A percentile compares a stretch with the other conserved stretches of the same genome.
Conservation (phyloP, 2,329 filamentous ascomycete species). For the Hypoxylon sp. region DNA sequence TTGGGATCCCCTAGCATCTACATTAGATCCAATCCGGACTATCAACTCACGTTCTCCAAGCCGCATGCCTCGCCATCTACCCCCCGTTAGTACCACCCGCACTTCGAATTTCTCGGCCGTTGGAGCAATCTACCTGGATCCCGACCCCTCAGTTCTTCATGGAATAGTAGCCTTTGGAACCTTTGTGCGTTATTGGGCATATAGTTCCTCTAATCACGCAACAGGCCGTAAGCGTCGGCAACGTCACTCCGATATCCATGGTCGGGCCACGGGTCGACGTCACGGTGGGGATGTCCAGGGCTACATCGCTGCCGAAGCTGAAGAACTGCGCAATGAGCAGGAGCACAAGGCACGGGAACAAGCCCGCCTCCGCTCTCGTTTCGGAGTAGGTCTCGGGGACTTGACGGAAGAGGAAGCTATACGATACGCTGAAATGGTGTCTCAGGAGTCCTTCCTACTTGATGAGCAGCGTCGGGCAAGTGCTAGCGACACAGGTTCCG, state of each 20-base stretch:
- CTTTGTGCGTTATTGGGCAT: conserved; percentile 92
- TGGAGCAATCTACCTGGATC: conserved; percentile 87
- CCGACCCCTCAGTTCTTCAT: conserved; percentile 86
- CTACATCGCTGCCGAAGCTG: conserved; percentile 88
- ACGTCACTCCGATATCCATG: conserved; percentile 75
- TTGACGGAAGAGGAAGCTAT: conserved; percentile 77
- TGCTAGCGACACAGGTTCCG: conserved; percentile 65
- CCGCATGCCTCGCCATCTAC: conserved; percentile 81
- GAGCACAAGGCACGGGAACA: conserved; percentile 76
- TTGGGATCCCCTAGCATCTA: conserved; percentile 95
- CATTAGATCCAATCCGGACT: conserved; percentile 82
- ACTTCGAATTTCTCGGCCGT: conserved; percentile 85
- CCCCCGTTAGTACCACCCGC: conserved; percentile 68
- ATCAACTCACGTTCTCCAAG: conserved; percentile 88
- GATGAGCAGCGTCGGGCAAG: conserved; percentile 71
- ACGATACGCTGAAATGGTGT: conserved; percentile 76
- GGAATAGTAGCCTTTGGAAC: conserved; percentile 90
- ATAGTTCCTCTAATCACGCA: conserved; percentile 85
- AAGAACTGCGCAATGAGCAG: conserved; percentile 83
- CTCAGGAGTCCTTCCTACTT: conserved; percentile 70
- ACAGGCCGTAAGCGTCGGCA: conserved; percentile 83
- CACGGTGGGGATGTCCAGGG: conserved; percentile 79
- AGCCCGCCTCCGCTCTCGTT: conserved; percentile 80
- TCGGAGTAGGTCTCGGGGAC: conserved; percentile 83
- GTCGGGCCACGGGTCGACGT: conserved; percentile 65